phyloP scores from a whole-genome alignment of 192 early-diverging fungal genomes.

The Coemansia sp. region DNA sequence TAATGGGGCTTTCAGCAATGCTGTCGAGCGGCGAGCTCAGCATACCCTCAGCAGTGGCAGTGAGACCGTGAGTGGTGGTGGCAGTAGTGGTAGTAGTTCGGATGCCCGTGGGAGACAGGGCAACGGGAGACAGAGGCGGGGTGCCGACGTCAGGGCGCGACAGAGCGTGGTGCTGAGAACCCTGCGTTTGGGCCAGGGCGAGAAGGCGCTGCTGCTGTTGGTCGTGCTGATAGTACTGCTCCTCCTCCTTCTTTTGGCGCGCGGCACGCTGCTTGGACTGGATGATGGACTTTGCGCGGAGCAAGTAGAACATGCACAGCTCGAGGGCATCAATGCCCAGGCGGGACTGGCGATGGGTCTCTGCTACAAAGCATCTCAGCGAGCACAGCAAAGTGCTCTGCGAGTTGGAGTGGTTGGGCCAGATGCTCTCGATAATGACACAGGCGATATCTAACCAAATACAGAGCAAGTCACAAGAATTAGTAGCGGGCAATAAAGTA shows the following conservation, averaged over 20 bases:
- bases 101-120: slow-evolving; percentile 18
- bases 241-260: slow-evolving; percentile 28
- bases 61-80: background rate
- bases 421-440: slow-evolving; percentile 54
- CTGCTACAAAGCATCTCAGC: slow-evolving; percentile 54
- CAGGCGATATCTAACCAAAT: slow-evolving; percentile 50
- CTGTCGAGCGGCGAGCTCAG: slow-evolving; percentile 23
- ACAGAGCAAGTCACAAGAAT: background rate
- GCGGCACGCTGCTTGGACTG: slow-evolving; percentile 45
- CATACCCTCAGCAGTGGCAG: background rate
- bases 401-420: slow-evolving; percentile 56
- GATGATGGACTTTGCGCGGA: slow-evolving; percentile 53
- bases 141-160: background rate
- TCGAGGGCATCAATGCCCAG: slow-evolving; percentile 47
- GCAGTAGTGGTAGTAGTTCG: background rate
- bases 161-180: background rate
- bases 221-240: slow-evolving; percentile 13
- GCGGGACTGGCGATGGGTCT: slow-evolving; percentile 53
- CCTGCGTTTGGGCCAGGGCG: background rate
- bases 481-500: background rate
- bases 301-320: slow-evolving; percentile 53
- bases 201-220: background rate
- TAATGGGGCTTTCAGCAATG: slow-evolving; percentile 28
- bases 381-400: slow-evolving; percentile 56
- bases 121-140: slow-evolving; percentile 29